Base-by-base conservation (phyloP, 192 early-diverging fungal species). In the Spizellomyces punctatus region DNA sequence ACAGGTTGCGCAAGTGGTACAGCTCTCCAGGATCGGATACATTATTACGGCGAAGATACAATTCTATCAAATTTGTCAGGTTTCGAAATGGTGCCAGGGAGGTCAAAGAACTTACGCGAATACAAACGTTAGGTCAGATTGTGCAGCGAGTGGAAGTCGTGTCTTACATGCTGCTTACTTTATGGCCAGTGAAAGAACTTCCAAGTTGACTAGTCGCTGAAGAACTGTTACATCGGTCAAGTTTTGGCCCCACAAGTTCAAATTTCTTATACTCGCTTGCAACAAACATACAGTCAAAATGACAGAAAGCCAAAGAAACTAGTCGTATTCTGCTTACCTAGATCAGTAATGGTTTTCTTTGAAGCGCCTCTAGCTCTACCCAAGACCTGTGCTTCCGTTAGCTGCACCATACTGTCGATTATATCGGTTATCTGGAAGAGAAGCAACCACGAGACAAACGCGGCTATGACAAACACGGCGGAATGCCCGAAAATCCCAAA, bases 221-320 rank as follows among this genome's bases (percentile, higher is more conserved):
- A 82, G 66, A 21, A 77, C 65, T 0, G 75, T 74, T 3, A 82
- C 78, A 52, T 82, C 78, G n/a, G 72, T 68, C 21, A 82, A 52
- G 49, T 77, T 71, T 59, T 82, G 78, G 6, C 81, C 81, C 81
- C 81, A 82, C 43, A 82, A 52, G 63, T 82, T 82, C 61, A 82
- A 66, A 42, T 72, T 73, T 58, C 58, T 72, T 36, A 82, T 74
- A 56, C 49, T 61, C n/a, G 63, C 75, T 76, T 42, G 19, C 10
- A 50, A n/a, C 36, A 22, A 7, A 57, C 46, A 6, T 27, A 10
- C 36, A 12, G 10, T 41, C 21, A 60, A 43, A 7, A 16, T 16
- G 46, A 8, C 10, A n/a, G 57, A 16, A 36, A 36, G 27, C 27
- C 27, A 3, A 36, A 36, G 27, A 3, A 36, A 36, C 3, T 36